Percentiles rank a stretch among this genome's conserved stretches.
These are phyloP conservation scores for Acarospora socialis DNA, from an alignment of 2,329 filamentous ascomycete species.

Conservation along the genomic window DNA sequence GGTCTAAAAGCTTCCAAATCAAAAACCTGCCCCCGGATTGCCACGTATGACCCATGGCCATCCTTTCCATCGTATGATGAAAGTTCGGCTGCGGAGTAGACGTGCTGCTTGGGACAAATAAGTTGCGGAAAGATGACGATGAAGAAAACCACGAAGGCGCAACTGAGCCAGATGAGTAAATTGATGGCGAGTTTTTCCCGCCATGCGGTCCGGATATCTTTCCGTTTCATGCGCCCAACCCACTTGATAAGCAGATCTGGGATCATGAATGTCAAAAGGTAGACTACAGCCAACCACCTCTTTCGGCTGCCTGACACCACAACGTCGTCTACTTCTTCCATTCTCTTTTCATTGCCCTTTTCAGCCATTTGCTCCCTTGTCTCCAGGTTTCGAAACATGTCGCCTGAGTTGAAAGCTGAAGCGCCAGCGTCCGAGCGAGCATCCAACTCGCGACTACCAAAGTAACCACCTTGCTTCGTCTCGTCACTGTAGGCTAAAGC, in stretches of 20 bases:
- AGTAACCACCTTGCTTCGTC: slow-evolving; percentile 65
- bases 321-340: slow-evolving; percentile 80
- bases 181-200: slow-evolving; percentile 97
- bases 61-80: slow-evolving; percentile 58
- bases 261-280: slow-evolving; percentile 68
- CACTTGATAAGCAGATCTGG: slow-evolving; percentile 69
- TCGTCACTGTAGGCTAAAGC: slow-evolving; percentile 56
- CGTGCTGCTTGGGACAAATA: slow-evolving; percentile 82
- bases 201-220: slow-evolving; percentile 88
- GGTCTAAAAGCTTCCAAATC: slow-evolving; percentile 62
- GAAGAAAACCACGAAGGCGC: slow-evolving; percentile 67
- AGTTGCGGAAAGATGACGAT: slow-evolving; percentile 75
- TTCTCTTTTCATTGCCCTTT: slow-evolving; percentile 78
- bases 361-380: slow-evolving; percentile 90
- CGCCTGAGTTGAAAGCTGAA: slow-evolving; percentile 80
- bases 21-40: slow-evolving; percentile 82
- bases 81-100: slow-evolving; percentile 69
- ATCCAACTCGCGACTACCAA: slow-evolving; percentile 65
- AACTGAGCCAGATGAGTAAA: slow-evolving; percentile 86
- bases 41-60: slow-evolving; percentile 50
- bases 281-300: slow-evolving; percentile 79
- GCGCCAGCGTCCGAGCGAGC: slow-evolving; percentile 79
- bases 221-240: slow-evolving; percentile 74
- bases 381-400: slow-evolving; percentile 97
- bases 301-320: slow-evolving; percentile 66